Percentiles rank a stretch among this genome's conserved stretches.
Evolutionary conservation across 441 rosid species (phyloP).

Genomic region (Caryocar brasiliense): DNA sequence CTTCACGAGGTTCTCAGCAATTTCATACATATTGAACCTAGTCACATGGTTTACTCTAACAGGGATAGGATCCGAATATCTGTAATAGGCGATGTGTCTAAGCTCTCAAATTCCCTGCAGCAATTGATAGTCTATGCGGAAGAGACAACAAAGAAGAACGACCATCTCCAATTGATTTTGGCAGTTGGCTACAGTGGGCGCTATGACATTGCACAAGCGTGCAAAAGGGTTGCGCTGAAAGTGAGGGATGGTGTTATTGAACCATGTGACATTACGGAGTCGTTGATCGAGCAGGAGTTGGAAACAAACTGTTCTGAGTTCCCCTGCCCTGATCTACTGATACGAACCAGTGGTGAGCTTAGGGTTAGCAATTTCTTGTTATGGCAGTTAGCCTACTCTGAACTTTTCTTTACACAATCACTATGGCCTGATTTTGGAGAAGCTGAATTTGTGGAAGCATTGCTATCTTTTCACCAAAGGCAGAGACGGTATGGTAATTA

Average conservation of each 20-base stretch:
- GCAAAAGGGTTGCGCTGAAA: slow-evolving; percentile 29
- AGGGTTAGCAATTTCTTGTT: slow-evolving; percentile 33
- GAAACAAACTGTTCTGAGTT: slow-evolving; percentile 20
- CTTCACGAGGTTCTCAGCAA: not conserved
- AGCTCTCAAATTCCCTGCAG: slow-evolving; percentile 17
- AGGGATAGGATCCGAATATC: slow-evolving; percentile 23
- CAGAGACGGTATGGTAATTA: slow-evolving; percentile 23
- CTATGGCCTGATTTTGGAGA: slow-evolving; percentile 33
- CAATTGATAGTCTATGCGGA: slow-evolving; percentile 14
- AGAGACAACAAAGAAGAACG: slow-evolving; percentile 17
- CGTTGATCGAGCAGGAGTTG: slow-evolving; percentile 23
- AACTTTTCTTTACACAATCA: slow-evolving; percentile 21
- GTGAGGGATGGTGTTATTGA: slow-evolving; percentile 24
- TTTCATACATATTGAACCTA: not conserved
- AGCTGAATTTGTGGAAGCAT: slow-evolving; percentile 28
- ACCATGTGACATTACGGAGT: slow-evolving; percentile 14
- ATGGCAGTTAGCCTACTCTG: slow-evolving; percentile 33
- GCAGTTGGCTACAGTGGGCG: slow-evolving; percentile 32
- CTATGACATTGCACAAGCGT: slow-evolving; percentile 31
- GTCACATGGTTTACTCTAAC: not conserved
- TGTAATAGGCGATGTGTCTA: slow-evolving; percentile 23
- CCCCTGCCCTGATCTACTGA: slow-evolving; percentile 28
- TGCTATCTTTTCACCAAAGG: slow-evolving; percentile 27
- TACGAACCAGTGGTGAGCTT: slow-evolving; percentile 28
- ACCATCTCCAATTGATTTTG: slow-evolving; percentile 23